Conservation (phyloP, 768 basidiomycete species). For the Phlebiopsis flavidoalba region DNA sequence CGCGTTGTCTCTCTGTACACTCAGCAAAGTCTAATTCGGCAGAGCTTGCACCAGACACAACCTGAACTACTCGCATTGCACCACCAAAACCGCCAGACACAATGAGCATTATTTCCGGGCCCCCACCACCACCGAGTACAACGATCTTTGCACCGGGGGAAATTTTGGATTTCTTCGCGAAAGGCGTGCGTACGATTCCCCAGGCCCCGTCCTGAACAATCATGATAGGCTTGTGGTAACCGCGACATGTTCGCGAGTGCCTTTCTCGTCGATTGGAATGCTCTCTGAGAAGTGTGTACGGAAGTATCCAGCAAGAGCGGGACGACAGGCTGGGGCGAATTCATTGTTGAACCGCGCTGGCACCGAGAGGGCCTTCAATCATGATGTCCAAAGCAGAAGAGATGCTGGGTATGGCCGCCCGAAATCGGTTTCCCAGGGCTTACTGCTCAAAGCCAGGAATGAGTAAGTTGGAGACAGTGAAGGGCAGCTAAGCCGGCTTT, state of each 20-base stretch:
- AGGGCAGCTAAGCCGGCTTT: constrained; percentile 87
- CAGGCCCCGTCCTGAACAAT: constrained; percentile 94
- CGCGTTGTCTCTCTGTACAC: constrained; percentile 95
- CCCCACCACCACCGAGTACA: constrained; percentile 92
- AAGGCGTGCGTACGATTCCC: constrained; percentile 87
- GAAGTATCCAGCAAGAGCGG: constrained; percentile 90
- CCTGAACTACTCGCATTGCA: constrained; percentile 58
- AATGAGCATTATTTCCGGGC: too few relatives aligned
- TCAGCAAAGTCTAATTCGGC: constrained; percentile 96
- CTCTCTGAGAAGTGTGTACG: constrained; percentile 89
- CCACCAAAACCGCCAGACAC: constrained; percentile 97
- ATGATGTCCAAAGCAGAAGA: constrained; percentile 95
- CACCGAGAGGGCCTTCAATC: constrained; percentile 92
- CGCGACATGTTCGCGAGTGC: constrained; percentile 65
- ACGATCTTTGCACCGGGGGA: constrained; percentile 80
- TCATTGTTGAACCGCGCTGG: constrained; percentile 98
- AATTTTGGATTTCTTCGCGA: constrained; percentile 76
- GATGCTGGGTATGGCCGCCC: constrained; percentile 87
- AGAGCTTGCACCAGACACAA: constrained; percentile 77
- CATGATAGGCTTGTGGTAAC: constrained; percentile 99
- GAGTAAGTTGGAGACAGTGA: constrained; percentile 89
- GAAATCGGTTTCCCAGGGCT: constrained; percentile 95
- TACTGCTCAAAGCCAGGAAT: constrained; percentile 89
- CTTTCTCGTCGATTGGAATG: constrained; percentile 49
- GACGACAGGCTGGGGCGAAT: constrained; percentile 94